A percentile compares a stretch with the other conserved stretches of the same genome.
Conservation (phyloP, 176 grass and related monocot species). For the Oropetium thomaeum region DNA sequence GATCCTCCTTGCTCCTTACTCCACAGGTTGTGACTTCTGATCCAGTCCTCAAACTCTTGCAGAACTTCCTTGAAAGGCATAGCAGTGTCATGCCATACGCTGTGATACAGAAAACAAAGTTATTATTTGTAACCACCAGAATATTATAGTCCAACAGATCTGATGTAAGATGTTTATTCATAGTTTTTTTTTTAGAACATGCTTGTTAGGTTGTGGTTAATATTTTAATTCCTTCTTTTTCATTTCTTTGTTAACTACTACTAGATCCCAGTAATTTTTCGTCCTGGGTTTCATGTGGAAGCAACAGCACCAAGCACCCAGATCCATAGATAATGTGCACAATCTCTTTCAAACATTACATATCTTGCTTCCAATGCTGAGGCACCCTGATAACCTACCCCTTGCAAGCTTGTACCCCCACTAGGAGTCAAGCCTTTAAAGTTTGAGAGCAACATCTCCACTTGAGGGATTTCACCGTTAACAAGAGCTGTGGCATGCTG, state of each 20-base stretch:
- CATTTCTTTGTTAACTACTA: background rate
- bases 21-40: constrained; percentile 67
- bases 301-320: background rate
- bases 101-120: constrained; percentile 25
- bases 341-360: background rate
- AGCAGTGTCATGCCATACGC: constrained; percentile 93
- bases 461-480: background rate
- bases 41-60: constrained; percentile 75
- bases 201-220: background rate
- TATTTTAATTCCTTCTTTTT: background rate
- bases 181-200: too few relatives aligned
- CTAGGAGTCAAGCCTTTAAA: background rate
- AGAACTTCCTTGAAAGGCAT: constrained; percentile 76
- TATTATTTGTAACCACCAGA: constrained; percentile 2
- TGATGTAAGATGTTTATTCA: background rate
- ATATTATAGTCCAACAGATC: constrained; percentile 11
- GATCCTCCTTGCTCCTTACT: constrained; percentile 62
- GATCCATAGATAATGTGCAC: background rate
- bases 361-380: background rate
- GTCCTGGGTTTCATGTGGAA: background rate
- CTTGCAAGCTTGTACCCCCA: too few relatives aligned
- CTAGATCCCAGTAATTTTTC: background rate
- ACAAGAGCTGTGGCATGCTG: background rate
- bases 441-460: background rate
- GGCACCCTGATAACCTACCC: background rate